Evolutionary conservation across 768 basidiomycete species (phyloP).

Genomic region (Mycena floridula): DNA sequence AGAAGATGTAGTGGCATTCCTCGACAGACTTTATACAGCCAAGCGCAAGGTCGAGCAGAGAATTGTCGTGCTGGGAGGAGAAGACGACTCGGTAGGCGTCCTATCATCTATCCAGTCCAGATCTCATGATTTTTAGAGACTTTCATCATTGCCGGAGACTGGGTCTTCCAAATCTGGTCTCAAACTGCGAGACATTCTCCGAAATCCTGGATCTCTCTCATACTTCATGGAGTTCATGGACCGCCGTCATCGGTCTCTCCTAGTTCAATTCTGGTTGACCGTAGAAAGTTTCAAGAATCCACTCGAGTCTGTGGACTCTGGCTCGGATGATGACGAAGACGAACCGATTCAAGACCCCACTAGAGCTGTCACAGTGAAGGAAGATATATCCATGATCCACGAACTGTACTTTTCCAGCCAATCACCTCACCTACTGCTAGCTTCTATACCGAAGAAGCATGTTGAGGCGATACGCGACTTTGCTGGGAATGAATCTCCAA

Average conservation of each 20-base stretch:
- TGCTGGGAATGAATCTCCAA: slow-evolving; percentile 43
- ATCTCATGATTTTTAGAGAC: not conserved
- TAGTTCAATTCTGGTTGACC: slow-evolving; percentile 96
- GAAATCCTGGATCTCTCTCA: slow-evolving; percentile 84
- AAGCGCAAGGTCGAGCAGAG: slow-evolving; percentile 84
- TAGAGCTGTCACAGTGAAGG: slow-evolving; percentile 58
- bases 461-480: slow-evolving; percentile 66
- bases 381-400: slow-evolving; percentile 87
- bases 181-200: slow-evolving; percentile 71
- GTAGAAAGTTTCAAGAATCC: slow-evolving; percentile 98
- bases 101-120: not conserved
- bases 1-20: slow-evolving; percentile 80
- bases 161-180: slow-evolving; percentile 39
- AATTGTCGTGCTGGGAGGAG: slow-evolving; percentile 71
- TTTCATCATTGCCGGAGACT: slow-evolving; percentile 29
- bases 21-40: slow-evolving; percentile 85
- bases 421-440: slow-evolving; percentile 50
- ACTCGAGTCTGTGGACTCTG: slow-evolving; percentile 75
- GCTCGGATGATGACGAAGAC: slow-evolving; percentile 55
- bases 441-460: slow-evolving; percentile 64
- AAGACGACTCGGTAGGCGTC: slow-evolving; percentile 55
- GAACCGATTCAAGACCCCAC: slow-evolving; percentile 49
- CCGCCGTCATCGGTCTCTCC: slow-evolving; percentile 70
- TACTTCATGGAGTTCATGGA: slow-evolving; percentile 99
- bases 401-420: slow-evolving; percentile 76